Evolutionary conservation across 1,139 yeast genomes (phyloP), one percentile per base, ranked within the genome.

Genomic region (Trichomonascaceae sp.): DNA sequence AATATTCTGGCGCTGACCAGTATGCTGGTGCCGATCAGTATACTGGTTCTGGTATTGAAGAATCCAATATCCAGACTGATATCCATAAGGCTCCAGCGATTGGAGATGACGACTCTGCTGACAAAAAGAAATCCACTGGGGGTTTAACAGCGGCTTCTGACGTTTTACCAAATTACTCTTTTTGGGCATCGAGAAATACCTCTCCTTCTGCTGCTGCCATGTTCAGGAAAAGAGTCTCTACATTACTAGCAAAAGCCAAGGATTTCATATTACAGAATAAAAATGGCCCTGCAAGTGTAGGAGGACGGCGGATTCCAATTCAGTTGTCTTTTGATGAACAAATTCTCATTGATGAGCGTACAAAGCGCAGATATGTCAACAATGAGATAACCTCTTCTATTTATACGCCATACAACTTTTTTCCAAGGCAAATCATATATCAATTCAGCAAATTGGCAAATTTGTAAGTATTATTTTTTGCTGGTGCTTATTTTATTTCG

Each of bases 381-480:
- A 93, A 93, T 70, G 64, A 76, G 39, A 85, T 93, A 57, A 87
- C 95, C 0, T 90, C 98, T 1, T 87, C 98, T 1, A 84, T 91
- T 63, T 93, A 95, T 70, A 85, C 93, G 3, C 59, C 86, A 1
- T 83, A 84, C 66, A 81, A 93, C 50, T 93, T 95, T 63, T 64
- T 93, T 1, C 99, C 99, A 3, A 82, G 93, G 58, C 98, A 93
- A 66, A 68, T 93, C 48, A 78, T 81, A 58, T 96, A 95, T 1
- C 99, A 93, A 68, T 91, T 93, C 65, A 88, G 96, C 18, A 93
- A 90, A 67, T 67, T 93, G 49, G 99, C 99, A 17, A 93, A 93
- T 65, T 78, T 93, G 61, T 78, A 60, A 45, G 65, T 60, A 20
- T 45, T 9, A 27, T 43, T 22, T 47, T 8, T 7, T 41, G 18